Conservation (phyloP, 169 alveolate genomes). For the Cryptosporidium bovis region DNA sequence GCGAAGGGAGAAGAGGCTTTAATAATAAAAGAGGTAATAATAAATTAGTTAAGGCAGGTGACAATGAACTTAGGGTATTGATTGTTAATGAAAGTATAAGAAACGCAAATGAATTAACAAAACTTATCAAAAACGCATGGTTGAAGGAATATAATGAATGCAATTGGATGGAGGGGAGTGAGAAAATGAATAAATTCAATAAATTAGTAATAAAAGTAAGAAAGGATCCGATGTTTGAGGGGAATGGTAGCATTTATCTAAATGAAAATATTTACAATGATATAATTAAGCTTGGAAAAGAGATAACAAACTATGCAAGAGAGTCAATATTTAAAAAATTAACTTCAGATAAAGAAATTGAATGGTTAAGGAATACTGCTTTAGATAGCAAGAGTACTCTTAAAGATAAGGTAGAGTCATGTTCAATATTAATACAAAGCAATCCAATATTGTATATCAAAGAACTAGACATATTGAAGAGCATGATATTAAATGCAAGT, state of each 20-base stretch:
- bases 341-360: conserved; percentile 36
- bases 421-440: conserved; percentile 40
- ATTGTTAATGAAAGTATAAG: neutral
- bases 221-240: neutral
- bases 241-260: neutral
- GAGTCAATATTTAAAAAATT: neutral
- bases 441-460: conserved; percentile 8
- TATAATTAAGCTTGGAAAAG: conserved; percentile 19
- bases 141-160: conserved; percentile 5
- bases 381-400: conserved; percentile 25
- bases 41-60: too few relatives aligned
- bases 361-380: conserved; percentile 51
- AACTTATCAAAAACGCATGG: conserved; percentile 20
- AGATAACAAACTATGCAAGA: conserved; percentile 16
- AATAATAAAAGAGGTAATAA: too few relatives aligned
- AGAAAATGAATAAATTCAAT: conserved; percentile 14
- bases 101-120: conserved; percentile 15
- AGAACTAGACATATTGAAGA: conserved; percentile 19
- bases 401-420: conserved; percentile 63
- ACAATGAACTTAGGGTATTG: neutral
- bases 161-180: conserved; percentile 42
- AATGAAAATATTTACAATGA: conserved; percentile 17
- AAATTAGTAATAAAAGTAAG: neutral
- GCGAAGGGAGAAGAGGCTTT: too few relatives aligned
- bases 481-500: neutral